Percentiles rank a stretch among this genome's conserved stretches.
phyloP scores from a whole-genome alignment of 2,329 filamentous ascomycete species.

The Pseudofabraea citricarpa region DNA sequence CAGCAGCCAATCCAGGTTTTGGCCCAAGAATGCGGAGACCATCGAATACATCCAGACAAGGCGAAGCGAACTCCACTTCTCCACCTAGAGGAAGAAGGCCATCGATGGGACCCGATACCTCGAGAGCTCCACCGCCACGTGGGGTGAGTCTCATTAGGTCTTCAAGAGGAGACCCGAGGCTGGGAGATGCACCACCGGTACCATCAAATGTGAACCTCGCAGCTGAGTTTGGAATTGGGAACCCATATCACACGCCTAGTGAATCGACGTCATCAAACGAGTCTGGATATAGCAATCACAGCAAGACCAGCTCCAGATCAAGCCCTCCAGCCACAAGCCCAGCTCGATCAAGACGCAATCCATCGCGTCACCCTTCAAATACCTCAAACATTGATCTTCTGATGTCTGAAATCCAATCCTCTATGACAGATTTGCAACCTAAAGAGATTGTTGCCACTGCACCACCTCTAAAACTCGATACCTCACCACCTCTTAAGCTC shows the following conservation, averaged over 20 bases:
- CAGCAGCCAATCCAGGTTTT: not conserved
- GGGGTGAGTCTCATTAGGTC: conserved; percentile 21
- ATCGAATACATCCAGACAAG: conserved; percentile 9
- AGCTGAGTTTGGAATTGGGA: conserved; percentile 55
- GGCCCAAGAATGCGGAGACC: conserved; percentile 12
- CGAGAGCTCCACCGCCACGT: conserved; percentile 24
- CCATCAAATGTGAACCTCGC: conserved; percentile 45
- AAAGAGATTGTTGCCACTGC: conserved; percentile 24
- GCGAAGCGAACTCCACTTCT: conserved; percentile 2
- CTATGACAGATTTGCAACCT: conserved; percentile 38
- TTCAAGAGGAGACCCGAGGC: conserved; percentile 13
- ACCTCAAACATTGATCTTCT: conserved; percentile 42
- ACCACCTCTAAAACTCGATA: conserved; percentile 19
- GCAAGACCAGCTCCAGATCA: conserved; percentile 57
- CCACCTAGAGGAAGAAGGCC: conserved; percentile 14
- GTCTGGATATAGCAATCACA: conserved; percentile 55
- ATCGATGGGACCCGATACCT: conserved; percentile 23
- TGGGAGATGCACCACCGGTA: conserved; percentile 19
- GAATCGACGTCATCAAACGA: conserved; percentile 62
- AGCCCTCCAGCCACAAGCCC: conserved; percentile 44
- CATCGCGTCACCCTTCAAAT: too few species aligned
- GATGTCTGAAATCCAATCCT: conserved; percentile 51
- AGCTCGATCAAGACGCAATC: conserved; percentile 29
- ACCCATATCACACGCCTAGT: conserved; percentile 60
- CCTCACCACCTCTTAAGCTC: conserved; percentile 8